phyloP scores from a whole-genome alignment of 2,329 filamentous ascomycete genomes.

The Neopestalotiopsis clavispora region DNA sequence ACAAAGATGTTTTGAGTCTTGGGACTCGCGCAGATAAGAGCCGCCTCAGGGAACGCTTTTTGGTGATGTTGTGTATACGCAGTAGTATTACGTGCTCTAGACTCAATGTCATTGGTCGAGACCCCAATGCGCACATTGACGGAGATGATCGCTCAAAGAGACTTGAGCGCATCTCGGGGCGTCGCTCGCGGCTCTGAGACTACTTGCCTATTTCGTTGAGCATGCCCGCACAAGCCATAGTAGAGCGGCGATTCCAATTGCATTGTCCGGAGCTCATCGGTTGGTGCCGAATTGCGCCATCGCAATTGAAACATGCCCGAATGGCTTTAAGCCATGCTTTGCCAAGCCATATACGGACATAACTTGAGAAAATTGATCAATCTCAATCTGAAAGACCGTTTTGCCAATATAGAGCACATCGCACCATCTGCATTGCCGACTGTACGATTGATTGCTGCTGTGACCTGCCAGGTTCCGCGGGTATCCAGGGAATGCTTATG shows the following conservation, averaged over 20 bases:
- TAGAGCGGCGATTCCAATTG: not conserved
- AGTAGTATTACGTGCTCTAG: conserved; percentile 16
- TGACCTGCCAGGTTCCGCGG: not conserved
- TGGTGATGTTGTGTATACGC: conserved; percentile 13
- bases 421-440: not conserved
- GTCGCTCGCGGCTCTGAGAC: not conserved
- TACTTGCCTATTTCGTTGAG: conserved; percentile 16
- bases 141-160: conserved; percentile 11
- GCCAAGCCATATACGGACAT: not conserved
- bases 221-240: not conserved
- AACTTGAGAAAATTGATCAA: not conserved
- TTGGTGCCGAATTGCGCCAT: conserved; percentile 17
- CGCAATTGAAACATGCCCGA: conserved; percentile 14
- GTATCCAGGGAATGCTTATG: not conserved
- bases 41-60: not conserved
- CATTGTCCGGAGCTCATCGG: conserved; percentile 2
- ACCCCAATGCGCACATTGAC: not conserved
- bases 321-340: not conserved
- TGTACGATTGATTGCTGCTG: not conserved
- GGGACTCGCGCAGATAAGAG: conserved; percentile 16
- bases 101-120: conserved; percentile 6
- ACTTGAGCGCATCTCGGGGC: not conserved
- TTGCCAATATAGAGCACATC: not conserved
- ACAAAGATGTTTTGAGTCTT: not conserved
- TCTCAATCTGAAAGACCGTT: not conserved